Conservation (phyloP, 2,329 filamentous ascomycete genomes). For the Rutstroemia sydowiana region DNA sequence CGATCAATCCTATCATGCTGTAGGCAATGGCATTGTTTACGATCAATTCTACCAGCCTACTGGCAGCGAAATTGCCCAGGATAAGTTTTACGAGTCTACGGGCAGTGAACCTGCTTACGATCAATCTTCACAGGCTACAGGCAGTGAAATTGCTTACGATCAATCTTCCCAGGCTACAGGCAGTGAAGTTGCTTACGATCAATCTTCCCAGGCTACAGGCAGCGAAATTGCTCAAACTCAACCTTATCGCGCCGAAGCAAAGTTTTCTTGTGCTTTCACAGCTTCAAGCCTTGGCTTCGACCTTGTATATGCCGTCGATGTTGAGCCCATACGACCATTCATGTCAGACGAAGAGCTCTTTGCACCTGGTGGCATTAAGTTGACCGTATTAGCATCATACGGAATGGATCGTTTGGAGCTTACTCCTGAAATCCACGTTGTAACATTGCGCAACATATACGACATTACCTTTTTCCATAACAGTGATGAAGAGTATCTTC, state of each 20-base stretch:
- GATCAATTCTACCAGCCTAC: too few relatives aligned
- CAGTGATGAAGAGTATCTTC: not conserved
- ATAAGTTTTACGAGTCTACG: not conserved
- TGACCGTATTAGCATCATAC: slow-evolving; percentile 23
- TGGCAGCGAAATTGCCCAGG: not conserved
- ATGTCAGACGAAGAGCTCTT: slow-evolving; percentile 19
- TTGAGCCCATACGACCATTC: slow-evolving; percentile 11
- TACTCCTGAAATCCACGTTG: slow-evolving; percentile 20
- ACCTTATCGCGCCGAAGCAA: slow-evolving; percentile 18
- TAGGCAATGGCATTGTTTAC: too few relatives aligned
- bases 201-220: not conserved
- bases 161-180: not conserved
- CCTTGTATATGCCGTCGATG: slow-evolving; percentile 25
- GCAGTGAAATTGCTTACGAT: not conserved
- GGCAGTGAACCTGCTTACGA: not conserved
- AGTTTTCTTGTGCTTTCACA: slow-evolving; percentile 21
- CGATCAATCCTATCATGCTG: too few relatives aligned
- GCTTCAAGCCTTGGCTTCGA: slow-evolving; percentile 26
- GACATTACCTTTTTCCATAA: not conserved
- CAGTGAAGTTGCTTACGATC: not conserved
- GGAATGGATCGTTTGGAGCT: slow-evolving; percentile 22
- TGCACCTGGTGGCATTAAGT: slow-evolving; percentile 16
- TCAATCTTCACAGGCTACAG: not conserved
- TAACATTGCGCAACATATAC: slow-evolving; percentile 17
- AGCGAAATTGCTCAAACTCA: not conserved